phyloP scores from a whole-genome alignment of 768 basidiomycete genomes.

The Macrocybe gigantea region DNA sequence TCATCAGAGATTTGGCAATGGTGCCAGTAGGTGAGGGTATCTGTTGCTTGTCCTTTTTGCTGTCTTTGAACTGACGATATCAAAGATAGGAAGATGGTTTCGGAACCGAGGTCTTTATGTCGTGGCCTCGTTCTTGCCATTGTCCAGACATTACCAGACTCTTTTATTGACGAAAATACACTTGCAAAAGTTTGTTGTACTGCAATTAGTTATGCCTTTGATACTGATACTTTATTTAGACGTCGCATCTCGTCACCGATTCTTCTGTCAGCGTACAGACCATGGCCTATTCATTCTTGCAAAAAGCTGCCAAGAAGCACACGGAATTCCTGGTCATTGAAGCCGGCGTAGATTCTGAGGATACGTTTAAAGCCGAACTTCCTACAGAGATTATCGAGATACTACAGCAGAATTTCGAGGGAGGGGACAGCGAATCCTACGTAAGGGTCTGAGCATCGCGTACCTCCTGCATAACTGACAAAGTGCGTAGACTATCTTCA shows the following conservation, averaged over 20 bases:
- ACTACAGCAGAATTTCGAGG: constrained; percentile 41
- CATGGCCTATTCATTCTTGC: constrained; percentile 71
- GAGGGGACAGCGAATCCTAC: constrained; percentile 16
- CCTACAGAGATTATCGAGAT: constrained; percentile 65
- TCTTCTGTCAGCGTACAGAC: constrained; percentile 58
- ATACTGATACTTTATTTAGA: constrained; percentile 32
- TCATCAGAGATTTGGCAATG: constrained; percentile 58
- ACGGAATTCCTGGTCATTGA: constrained; percentile 87
- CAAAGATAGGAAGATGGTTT: constrained; percentile 15
- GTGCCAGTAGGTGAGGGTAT: constrained; percentile 41
- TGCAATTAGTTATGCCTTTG: background rate
- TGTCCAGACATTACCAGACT: constrained; percentile 57
- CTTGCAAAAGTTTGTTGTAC: constrained; percentile 48
- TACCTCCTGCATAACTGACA: background rate
- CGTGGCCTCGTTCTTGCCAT: constrained; percentile 64
- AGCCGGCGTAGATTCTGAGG: constrained; percentile 72
- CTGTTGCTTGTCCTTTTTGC: background rate
- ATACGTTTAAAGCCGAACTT: constrained; percentile 43
- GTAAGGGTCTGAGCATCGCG: background rate
- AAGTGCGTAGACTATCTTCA: constrained; percentile 39
- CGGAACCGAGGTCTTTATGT: constrained; percentile 55
- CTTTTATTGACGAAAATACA: constrained; percentile 58
- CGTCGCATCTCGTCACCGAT: constrained; percentile 77
- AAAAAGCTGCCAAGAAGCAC: constrained; percentile 59
- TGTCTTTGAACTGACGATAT: background rate